Percentiles rank a stretch among this genome's conserved stretches.
phyloP scores from a whole-genome alignment of 257 asterid genomes.

The Nyctanthes arbortristis region DNA sequence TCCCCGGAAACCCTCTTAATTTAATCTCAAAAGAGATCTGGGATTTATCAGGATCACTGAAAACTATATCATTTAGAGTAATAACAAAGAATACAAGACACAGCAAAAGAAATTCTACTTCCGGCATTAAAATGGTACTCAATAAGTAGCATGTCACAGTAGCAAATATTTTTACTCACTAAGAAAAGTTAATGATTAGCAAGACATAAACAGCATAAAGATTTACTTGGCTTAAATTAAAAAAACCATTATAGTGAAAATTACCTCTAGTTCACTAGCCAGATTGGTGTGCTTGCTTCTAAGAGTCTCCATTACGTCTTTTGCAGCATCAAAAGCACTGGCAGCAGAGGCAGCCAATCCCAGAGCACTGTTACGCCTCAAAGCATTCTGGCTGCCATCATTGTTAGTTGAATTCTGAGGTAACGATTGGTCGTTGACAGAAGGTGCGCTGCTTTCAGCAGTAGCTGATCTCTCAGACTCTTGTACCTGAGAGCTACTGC shows the following conservation, averaged over 20 bases:
- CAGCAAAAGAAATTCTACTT: slow-evolving; percentile 4
- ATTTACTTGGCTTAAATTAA: slow-evolving; percentile 19
- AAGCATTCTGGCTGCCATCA: slow-evolving; percentile 74
- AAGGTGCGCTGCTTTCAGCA: slow-evolving; percentile 64
- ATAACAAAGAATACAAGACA: slow-evolving; percentile 8
- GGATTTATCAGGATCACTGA: slow-evolving; percentile 12
- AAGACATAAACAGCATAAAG: slow-evolving; percentile 14
- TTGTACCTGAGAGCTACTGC: slow-evolving; percentile 69
- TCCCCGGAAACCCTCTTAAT: too few relatives aligned
- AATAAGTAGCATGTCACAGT: slow-evolving; percentile 4
- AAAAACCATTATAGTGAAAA: slow-evolving; percentile 19
- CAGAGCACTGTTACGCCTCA: slow-evolving; percentile 82
- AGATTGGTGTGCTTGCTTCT: slow-evolving; percentile 93
- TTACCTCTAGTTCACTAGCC: slow-evolving; percentile 98
- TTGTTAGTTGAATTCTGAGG: slow-evolving; percentile 64
- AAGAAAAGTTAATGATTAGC: slow-evolving; percentile 9
- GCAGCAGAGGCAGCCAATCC: slow-evolving; percentile 88
- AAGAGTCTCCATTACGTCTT: slow-evolving; percentile 96
- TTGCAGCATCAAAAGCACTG: slow-evolving; percentile 98
- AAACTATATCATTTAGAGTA: slow-evolving; percentile 9
- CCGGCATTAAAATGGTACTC: slow-evolving; percentile 2
- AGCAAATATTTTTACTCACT: slow-evolving; percentile 3
- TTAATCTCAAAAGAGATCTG: slow-evolving; percentile 12
- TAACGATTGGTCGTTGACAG: slow-evolving; percentile 71
- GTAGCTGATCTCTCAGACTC: slow-evolving; percentile 77